These are phyloP conservation scores for Kwoniella sp. DNA, from an alignment of 768 basidiomycete genomes.

Conservation along the genomic window DNA sequence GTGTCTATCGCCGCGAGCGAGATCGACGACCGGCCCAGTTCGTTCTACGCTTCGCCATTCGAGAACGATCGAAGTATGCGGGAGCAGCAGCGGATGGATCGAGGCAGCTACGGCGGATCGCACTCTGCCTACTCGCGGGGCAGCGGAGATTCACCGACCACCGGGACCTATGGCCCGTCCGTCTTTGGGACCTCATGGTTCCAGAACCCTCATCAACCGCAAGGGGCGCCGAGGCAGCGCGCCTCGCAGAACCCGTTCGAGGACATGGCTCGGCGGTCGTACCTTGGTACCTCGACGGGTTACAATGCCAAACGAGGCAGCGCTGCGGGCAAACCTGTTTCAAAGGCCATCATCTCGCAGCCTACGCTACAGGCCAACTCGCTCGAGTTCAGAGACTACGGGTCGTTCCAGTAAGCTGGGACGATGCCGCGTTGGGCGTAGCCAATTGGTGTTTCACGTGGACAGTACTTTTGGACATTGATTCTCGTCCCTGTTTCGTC, in stretches of 20 bases:
- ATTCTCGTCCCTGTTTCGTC: no score
- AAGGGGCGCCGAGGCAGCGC: conserved; percentile 7
- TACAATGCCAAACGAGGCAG: conserved; percentile 18
- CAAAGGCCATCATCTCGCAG: conserved; percentile 44
- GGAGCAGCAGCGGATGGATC: conserved; percentile 17
- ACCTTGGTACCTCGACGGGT: conserved; percentile 26
- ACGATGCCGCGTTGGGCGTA: no score
- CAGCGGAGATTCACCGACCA: conserved; percentile 14
- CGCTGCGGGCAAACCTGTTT: conserved; percentile 30
- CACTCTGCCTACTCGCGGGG: conserved; percentile 19
- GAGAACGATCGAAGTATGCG: conserved; percentile 41
- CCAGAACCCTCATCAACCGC: conserved; percentile 20
- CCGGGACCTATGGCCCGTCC: conserved; percentile 16
- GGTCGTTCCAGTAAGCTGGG: no score
- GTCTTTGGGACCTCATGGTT: conserved; percentile 40
- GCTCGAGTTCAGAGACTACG: conserved; percentile 45
- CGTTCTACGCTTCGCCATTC: conserved; percentile 47
- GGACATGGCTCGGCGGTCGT: conserved; percentile 43
- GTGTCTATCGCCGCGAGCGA: conserved; percentile 45
- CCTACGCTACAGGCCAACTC: conserved; percentile 47
- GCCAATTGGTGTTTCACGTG: no score
- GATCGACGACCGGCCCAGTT: conserved; percentile 46
- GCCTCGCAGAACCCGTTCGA: conserved; percentile 47
- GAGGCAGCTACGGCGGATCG: conserved; percentile 14
- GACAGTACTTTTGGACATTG: no score